Conservation (phyloP, 2,329 filamentous ascomycete species). For the Laburnicola sp. region DNA sequence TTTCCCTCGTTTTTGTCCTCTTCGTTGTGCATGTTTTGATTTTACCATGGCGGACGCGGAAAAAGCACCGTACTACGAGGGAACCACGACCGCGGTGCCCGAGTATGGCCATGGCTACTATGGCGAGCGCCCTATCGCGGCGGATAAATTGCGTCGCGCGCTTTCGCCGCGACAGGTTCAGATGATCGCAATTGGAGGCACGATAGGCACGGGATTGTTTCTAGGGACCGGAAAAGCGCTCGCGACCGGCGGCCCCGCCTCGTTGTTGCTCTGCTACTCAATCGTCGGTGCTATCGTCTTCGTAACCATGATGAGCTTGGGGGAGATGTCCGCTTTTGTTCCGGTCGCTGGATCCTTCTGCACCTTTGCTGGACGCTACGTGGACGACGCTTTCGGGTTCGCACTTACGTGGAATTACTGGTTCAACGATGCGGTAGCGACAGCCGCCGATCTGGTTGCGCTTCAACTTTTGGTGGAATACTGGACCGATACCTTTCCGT, state of each 20-base stretch:
- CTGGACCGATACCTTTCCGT: constrained; percentile 42
- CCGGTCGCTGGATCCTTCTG: constrained; percentile 40
- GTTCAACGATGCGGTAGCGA: constrained; percentile 37
- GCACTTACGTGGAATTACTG: constrained; percentile 39
- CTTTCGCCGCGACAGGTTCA: constrained; percentile 56
- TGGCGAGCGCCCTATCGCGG: constrained; percentile 21
- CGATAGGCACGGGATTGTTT: constrained; percentile 64
- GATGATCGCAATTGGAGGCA: constrained; percentile 65
- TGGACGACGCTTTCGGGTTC: constrained; percentile 64
- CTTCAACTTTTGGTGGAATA: constrained; percentile 40
- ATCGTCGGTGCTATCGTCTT: constrained; percentile 38
- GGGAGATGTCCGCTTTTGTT: constrained; percentile 45
- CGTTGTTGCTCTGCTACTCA: constrained; percentile 43
- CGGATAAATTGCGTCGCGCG: constrained; percentile 30
- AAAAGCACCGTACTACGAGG: constrained; percentile 8
- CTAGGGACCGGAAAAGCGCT: constrained; percentile 61
- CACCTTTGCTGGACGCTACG: constrained; percentile 44
- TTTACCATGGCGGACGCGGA: constrained; percentile 6
- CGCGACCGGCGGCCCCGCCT: constrained; percentile 48
- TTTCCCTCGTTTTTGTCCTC: background rate
- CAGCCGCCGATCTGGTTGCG: constrained; percentile 41
- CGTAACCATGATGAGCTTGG: constrained; percentile 42
- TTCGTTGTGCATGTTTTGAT: background rate
- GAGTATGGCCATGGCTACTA: constrained; percentile 2
- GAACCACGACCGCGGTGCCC: background rate